These are phyloP conservation scores for Trypanosoma brucei DNA, from an alignment of 208 protist genomes.

Conservation along the genomic window DNA sequence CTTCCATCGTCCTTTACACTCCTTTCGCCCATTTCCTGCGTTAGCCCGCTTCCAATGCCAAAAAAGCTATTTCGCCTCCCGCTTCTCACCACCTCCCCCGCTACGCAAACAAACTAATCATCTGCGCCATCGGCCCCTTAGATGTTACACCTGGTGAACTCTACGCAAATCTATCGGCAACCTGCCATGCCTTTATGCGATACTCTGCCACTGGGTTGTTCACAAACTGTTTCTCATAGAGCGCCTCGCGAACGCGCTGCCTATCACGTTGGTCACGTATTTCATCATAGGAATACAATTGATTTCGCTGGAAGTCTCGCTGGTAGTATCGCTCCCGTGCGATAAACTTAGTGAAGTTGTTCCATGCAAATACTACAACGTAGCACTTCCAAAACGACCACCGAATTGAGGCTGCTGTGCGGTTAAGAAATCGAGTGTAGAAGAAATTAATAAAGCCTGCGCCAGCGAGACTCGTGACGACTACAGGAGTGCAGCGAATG, in stretches of 20 bases:
- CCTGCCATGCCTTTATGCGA: slow-evolving; percentile 86
- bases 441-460: slow-evolving; percentile 72
- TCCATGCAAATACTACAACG: slow-evolving; percentile 62
- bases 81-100: no score
- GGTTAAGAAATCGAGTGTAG: slow-evolving; percentile 74
- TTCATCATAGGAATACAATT: slow-evolving; percentile 82
- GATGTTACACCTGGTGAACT: not conserved
- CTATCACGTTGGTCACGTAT: slow-evolving; percentile 74
- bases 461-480: slow-evolving; percentile 66
- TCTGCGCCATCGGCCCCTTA: not conserved
- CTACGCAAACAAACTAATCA: not conserved
- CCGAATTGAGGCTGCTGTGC: slow-evolving; percentile 59
- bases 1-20: no score
- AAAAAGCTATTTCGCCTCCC: no score
- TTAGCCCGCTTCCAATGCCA: no score
- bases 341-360: slow-evolving; percentile 83
- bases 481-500: slow-evolving; percentile 68
- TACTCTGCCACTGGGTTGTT: slow-evolving; percentile 82
- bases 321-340: slow-evolving; percentile 83
- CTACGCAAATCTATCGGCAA: slow-evolving; percentile 78
- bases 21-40: no score
- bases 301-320: slow-evolving; percentile 86
- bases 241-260: slow-evolving; percentile 78
- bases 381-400: slow-evolving; percentile 81
- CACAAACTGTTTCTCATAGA: slow-evolving; percentile 86